Percentiles rank a stretch among this genome's conserved stretches.
Evolutionary conservation across 495 filamentous ascomycete genomes (phyloP).

Genomic region (Collariella sp.): DNA sequence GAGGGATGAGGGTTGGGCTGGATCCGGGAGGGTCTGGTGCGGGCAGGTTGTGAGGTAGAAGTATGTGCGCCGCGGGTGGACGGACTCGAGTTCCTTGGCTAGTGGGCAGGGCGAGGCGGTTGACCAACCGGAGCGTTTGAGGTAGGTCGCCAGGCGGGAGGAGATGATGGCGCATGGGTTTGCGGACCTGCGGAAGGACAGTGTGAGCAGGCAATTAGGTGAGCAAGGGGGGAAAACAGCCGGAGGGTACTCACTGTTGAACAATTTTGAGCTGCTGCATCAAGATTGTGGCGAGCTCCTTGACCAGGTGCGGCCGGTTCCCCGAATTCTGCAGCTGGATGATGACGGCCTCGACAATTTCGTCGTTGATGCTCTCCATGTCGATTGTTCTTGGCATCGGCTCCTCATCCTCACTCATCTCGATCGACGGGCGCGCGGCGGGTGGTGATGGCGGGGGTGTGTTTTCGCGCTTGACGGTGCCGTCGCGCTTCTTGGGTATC

Average conservation of each 20-base stretch:
- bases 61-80: slow-evolving; percentile 91
- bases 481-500: slow-evolving; percentile 37
- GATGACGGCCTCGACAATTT: slow-evolving; percentile 88
- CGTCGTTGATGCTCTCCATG: slow-evolving; percentile 82
- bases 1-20: slow-evolving; percentile 35
- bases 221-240: neutral
- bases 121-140: slow-evolving; percentile 76
- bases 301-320: slow-evolving; percentile 88
- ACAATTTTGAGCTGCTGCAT: slow-evolving; percentile 70
- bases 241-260: slow-evolving; percentile 64
- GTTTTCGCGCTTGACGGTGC: slow-evolving; percentile 49
- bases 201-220: slow-evolving; percentile 26
- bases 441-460: slow-evolving; percentile 82
- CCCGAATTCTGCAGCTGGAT: slow-evolving; percentile 84
- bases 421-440: slow-evolving; percentile 27
- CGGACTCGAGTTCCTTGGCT: slow-evolving; percentile 82
- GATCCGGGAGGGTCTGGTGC: slow-evolving; percentile 74
- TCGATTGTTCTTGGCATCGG: slow-evolving; percentile 53
- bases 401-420: slow-evolving; percentile 32
- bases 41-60: slow-evolving; percentile 84
- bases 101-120: slow-evolving; percentile 75
- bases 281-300: slow-evolving; percentile 81
- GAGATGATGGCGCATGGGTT: slow-evolving; percentile 94
- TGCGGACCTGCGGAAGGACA: slow-evolving; percentile 57
- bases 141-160: slow-evolving; percentile 78